A percentile compares a stretch with the other conserved stretches of the same genome.
These are phyloP conservation scores for Fusarium sp. DNA, from an alignment of 2,329 filamentous ascomycete species.

Conservation along the genomic window DNA sequence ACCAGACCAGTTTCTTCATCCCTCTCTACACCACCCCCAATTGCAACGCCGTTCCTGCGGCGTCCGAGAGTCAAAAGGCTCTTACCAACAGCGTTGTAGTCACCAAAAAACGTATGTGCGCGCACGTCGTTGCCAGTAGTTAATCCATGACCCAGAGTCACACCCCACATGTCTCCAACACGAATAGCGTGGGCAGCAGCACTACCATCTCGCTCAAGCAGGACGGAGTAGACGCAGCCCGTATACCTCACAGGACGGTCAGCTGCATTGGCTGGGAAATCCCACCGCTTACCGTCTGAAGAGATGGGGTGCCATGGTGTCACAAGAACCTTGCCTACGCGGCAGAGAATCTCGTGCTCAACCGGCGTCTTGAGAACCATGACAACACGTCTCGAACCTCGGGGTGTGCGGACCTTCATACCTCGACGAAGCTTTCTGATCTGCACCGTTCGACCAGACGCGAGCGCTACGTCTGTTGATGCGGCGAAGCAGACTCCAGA, in stretches of 20 bases:
- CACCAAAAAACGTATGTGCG: conserved; percentile 64
- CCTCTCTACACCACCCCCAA: conserved; percentile 55
- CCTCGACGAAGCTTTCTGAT: conserved; percentile 58
- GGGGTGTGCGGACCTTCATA: conserved; percentile 59
- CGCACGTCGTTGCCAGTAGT: conserved; percentile 49
- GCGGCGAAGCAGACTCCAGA: conserved; percentile 63
- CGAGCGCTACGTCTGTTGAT: conserved; percentile 57
- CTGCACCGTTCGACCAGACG: conserved; percentile 50
- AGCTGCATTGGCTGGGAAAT: conserved; percentile 55
- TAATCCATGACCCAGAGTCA: conserved; percentile 68
- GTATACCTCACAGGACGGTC: conserved; percentile 53
- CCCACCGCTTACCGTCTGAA: conserved; percentile 52
- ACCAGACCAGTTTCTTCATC: conserved; percentile 53
- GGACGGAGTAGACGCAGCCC: conserved; percentile 64
- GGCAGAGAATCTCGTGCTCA: conserved; percentile 52
- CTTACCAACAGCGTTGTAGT: conserved; percentile 55
- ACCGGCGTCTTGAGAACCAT: conserved; percentile 62
- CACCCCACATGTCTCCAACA: conserved; percentile 60
- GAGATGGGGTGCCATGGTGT: conserved; percentile 69
- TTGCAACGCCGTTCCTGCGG: conserved; percentile 52
- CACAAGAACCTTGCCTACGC: conserved; percentile 58
- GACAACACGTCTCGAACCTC: conserved; percentile 58
- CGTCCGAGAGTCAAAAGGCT: conserved; percentile 51
- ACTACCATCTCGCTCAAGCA: conserved; percentile 59
- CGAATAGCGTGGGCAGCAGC: conserved; percentile 60